Evolutionary conservation across 2,329 filamentous ascomycete species (phyloP), one percentile per base, ranked within the genome.

Genomic region (Cadophora luteo-olivacea): DNA sequence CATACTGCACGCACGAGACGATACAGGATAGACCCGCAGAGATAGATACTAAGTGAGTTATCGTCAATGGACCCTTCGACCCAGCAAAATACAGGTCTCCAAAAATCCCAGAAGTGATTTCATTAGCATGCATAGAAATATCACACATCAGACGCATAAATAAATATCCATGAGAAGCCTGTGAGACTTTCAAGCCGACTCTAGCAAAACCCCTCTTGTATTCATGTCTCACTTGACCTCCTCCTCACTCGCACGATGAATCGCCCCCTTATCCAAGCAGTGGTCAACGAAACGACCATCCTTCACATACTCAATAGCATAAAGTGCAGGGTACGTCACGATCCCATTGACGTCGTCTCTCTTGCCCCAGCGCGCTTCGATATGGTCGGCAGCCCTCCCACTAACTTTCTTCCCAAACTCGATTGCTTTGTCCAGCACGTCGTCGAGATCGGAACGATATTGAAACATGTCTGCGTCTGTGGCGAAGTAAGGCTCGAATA

Each of bases 311-410:
- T 36, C 4, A 25, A 52, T 32, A 24, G 36, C 55, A 58, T 58
- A 41, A 9, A 58, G 25, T 14, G 55, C 55, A 22, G 55, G 55
- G 2, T 38, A 1, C 16, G 32, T 22, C 55, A 58, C 55, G 19
- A 58, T 58, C 55, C 55, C 36, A 11, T 58, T 22, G 38, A 58
- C 55, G n/a, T 58, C 29, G 4, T 58, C 55, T 58, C 55, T 25
- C 5, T 58, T 14, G 14, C 55, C 55, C 55, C 55, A 58, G 55
- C 55, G 55, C 32, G 29, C 9, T 32, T 58, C 55, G 29, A 58
- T 11, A 24, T 38, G 36, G 38, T 25, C 32, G 16, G 16, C 8
- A 16, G 24, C 24, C 7, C 14, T 11, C 8, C 55, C 55, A 3
- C 14, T 38, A 9, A 41, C 32, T 38, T 24, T 36, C 55, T 58